Evolutionary conservation across 1,139 yeast genomes (phyloP), one percentile per base, ranked within the genome.

Genomic region (Yamadazyma atlantica): DNA sequence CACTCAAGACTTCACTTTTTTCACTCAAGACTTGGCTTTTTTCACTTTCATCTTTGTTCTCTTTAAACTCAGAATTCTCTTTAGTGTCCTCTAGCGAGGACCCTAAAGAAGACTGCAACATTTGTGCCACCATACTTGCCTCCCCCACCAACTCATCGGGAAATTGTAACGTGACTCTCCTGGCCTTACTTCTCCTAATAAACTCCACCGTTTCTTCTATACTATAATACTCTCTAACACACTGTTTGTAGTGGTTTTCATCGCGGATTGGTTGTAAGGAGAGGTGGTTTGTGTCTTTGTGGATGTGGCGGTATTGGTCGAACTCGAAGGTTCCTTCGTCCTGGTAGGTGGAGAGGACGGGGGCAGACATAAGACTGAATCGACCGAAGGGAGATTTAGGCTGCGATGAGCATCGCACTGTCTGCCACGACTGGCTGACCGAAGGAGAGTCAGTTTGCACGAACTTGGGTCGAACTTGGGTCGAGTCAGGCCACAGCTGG

Each of bases 81-180:
- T n/a, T n/a, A n/a, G n/a, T n/a, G n/a, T n/a, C n/a, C n/a, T n/a
- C n/a, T n/a, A n/a, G n/a, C n/a, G n/a, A n/a, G n/a, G n/a, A n/a
- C n/a, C n/a, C n/a, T n/a, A n/a, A n/a, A n/a, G n/a, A n/a, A n/a
- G n/a, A n/a, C n/a, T n/a, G 82, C 36, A 75, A 62, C 42, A 59
- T 64, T 41, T 72, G 78, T 0, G 80, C 78, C 0, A 90, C 78
- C 13, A 80, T 72, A 0, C 94, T 80, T 2, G 97, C 81, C 55
- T 92, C 97, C 36, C 82, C 72, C 1, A 94, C 76, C 35, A 89
- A 64, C 6, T 66, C 49, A 58, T 94, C 98, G 0, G 98, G 97
- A 49, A 94, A 90, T 60, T 92, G 99, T 28, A 92, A 64, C 0
- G 97, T 90, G 3, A 90, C 73, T 29, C 73, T 33, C 51, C 54